Evolutionary conservation across 768 basidiomycete species (phyloP).

Genomic region (Clathrus columnatus): DNA sequence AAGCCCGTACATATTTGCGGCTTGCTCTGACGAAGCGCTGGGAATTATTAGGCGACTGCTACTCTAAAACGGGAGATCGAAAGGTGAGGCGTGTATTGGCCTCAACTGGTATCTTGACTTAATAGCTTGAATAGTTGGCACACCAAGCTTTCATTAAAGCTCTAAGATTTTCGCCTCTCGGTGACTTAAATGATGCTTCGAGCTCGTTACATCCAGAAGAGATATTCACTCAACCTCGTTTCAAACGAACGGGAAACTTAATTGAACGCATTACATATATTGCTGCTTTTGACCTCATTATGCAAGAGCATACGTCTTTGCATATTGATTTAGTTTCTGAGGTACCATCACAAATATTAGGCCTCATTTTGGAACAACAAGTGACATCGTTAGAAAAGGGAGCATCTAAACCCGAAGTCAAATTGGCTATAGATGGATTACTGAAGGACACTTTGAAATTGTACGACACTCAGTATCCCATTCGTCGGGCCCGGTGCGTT

Average conservation of each 20-base stretch:
- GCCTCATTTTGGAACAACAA: slow-evolving; percentile 56
- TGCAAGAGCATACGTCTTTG: slow-evolving; percentile 43
- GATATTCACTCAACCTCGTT: slow-evolving; percentile 32
- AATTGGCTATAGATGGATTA: slow-evolving; percentile 31
- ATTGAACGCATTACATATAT: slow-evolving; percentile 62
- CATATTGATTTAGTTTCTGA: slow-evolving; percentile 12
- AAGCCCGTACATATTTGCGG: slow-evolving; percentile 48
- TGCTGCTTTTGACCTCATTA: slow-evolving; percentile 56
- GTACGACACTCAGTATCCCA: slow-evolving; percentile 44
- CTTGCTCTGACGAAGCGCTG: slow-evolving; percentile 64
- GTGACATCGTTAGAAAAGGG: slow-evolving; percentile 44
- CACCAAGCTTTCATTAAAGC: slow-evolving; percentile 47
- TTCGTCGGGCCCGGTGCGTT: slow-evolving; percentile 38
- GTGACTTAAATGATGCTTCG: slow-evolving; percentile 22
- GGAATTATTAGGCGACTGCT: slow-evolving; percentile 76
- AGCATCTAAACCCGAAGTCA: slow-evolving; percentile 49
- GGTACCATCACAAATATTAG: slow-evolving; percentile 27
- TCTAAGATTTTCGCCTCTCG: slow-evolving; percentile 47
- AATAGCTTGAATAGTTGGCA: slow-evolving; percentile 38
- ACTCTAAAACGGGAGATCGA: slow-evolving; percentile 67
- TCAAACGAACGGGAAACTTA: slow-evolving; percentile 48
- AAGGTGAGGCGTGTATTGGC: slow-evolving; percentile 38
- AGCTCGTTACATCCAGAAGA: slow-evolving; percentile 16
- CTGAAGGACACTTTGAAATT: slow-evolving; percentile 40
- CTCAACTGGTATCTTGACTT: slow-evolving; percentile 3